These are phyloP conservation scores for Penicillium sp. DNA, from an alignment of 2,329 filamentous ascomycete genomes.

Conservation along the genomic window DNA sequence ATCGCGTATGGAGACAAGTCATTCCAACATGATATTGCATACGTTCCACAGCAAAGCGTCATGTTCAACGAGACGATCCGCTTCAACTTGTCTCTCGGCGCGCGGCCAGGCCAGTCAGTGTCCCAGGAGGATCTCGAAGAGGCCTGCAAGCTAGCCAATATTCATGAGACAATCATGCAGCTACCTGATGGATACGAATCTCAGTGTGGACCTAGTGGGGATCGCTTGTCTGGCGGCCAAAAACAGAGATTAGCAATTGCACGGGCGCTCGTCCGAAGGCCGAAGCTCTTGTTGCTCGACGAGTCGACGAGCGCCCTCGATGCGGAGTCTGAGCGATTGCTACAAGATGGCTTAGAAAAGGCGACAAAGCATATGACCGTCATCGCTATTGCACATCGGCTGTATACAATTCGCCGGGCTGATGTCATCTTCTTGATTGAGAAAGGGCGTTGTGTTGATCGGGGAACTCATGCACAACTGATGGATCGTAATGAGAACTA, in stretches of 20 bases:
- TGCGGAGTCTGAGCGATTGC: constrained; percentile 50
- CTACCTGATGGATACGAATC: constrained; percentile 62
- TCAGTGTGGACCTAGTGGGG: constrained; percentile 53
- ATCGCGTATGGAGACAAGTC: constrained; percentile 39
- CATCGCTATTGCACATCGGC: constrained; percentile 43
- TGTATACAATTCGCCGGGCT: constrained; percentile 61
- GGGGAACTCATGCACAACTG: constrained; percentile 63
- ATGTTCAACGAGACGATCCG: constrained; percentile 49
- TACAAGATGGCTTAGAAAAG: constrained; percentile 43
- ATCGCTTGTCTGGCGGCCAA: constrained; percentile 56
- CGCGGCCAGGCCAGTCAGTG: constrained; percentile 54
- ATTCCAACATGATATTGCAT: constrained; percentile 47
- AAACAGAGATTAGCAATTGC: constrained; percentile 61
- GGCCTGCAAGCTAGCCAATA: constrained; percentile 67
- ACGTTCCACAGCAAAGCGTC: constrained; percentile 49
- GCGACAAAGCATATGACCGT: constrained; percentile 34
- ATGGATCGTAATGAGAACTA: constrained; percentile 45
- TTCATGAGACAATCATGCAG: constrained; percentile 65
- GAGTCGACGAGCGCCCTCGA: constrained; percentile 62
- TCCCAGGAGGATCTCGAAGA: constrained; percentile 63
- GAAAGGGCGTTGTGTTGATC: constrained; percentile 62
- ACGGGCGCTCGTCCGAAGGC: constrained; percentile 56
- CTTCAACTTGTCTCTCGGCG: constrained; percentile 48
- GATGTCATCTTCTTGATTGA: constrained; percentile 77
- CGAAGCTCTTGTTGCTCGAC: constrained; percentile 57